Base-by-base conservation (phyloP, 352 stramenopile genomes). In the Phytophthora hybrid region DNA sequence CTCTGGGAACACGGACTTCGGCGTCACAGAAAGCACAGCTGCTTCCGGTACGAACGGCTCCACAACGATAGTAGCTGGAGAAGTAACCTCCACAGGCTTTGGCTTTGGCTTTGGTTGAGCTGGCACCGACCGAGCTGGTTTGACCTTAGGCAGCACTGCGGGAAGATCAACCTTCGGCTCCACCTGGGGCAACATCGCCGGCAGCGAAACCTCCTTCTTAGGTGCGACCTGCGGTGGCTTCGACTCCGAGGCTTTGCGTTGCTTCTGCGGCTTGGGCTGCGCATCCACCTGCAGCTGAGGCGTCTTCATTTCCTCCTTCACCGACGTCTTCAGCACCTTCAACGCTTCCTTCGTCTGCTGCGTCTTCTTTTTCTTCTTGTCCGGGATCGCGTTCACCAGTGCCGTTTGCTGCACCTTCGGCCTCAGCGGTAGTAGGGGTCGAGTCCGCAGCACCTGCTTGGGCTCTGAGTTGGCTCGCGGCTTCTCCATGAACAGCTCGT, bases 391-490 rank as follows among this genome's bases (percentile, higher is more conserved):
- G 46, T 71, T 53, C 34, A 59, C 47, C 11, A 39, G 62, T 11
- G 4, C 21, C 49, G 55, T 8, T 31, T 69, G 57, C 51, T 74
- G 63, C 44, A 76, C 29, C n/a, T 80, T 73, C 18, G 59, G 57
- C 59, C 74, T 73, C 21, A 74, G n/a, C 29, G 52, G 19, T 51
- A 80, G 18, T 10, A 79, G 68, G 21, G 65, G 63, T 34, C 67
- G 63, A 65, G 39, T 67, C 3, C 63, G 66, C 19, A 70, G 75
- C 58, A 81, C 66, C 19, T 72, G 71, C 55, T 77, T 77, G 9
- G 72, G 64, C 39, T 82, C 71, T 23, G 73, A 82, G 26, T 82
- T 67, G 55, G 76, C 63, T 18, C 69, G 57, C 7, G 46, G 63
- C 53, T 82, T 79, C 37, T 79, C 59, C 69, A 69, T 29, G 1